Base-by-base conservation (phyloP, 192 early-diverging fungal genomes). In the Coemansia sp. region DNA sequence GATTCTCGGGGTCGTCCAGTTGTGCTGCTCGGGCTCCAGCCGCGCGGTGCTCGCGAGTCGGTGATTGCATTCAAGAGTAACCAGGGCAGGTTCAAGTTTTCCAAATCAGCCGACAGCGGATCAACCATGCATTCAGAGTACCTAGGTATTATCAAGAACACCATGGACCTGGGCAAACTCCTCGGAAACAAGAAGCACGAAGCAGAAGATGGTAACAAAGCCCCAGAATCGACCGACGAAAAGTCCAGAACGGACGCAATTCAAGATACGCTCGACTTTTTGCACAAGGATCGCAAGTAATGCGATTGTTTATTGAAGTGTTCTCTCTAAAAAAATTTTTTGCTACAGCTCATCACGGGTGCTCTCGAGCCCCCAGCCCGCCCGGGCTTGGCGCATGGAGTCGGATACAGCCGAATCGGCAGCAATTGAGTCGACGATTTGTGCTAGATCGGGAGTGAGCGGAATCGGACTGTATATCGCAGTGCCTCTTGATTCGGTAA, bases 1-100 rank as follows among this genome's bases (percentile, higher is more conserved):
- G 77, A 80, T 32, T 44, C 19, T 32, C 66, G 63, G 67, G 77
- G 77, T 12, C 62, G 63, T 10, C 77, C 77, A 9, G 52, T 58
- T 14, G 71, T 80, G 18, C 19, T 50, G 12, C 54, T 78, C 18
- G 61, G 65, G 2, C 22, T 52, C 9, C 35, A 50, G 22, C 75
- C 75, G 45, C 65, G 33, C 10, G 69, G 69, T 31, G 6, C 57
- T 18, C 60, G 65, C 28, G 69, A 67, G 14, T 21, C 61, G 3
- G 0, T 40, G 40, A n/a, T 57, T 44, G 27, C 25, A n/a, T 21
- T 30, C 19, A 12, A 33, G 11, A 25, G 19, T 18, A 30, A 57
- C 29, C 25, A 18, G 48, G 57, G 69, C n/a, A 35, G 32, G 21
- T 67, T 67, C 30, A 11, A 40, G n/a, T 50, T 33, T 28, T 32